A percentile compares a stretch with the other conserved stretches of the same genome.
phyloP scores from a whole-genome alignment of 2,329 filamentous ascomycete species.

The Diaporthe citriasiana region DNA sequence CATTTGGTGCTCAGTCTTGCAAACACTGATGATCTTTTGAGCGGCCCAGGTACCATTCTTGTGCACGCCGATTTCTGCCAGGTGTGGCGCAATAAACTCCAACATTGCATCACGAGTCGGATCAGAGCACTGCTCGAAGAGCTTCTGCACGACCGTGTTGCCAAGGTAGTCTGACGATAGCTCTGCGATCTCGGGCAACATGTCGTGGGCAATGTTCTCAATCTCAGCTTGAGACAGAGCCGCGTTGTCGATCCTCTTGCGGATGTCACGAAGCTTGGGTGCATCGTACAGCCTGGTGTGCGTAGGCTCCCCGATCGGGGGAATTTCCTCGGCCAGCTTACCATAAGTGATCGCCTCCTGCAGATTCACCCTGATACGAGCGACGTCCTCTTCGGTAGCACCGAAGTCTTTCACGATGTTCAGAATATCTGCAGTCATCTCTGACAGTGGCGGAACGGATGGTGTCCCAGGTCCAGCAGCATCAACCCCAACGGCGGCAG shows the following conservation, averaged over 20 bases:
- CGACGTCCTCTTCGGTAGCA: constrained; percentile 82
- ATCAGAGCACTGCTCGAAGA: constrained; percentile 97
- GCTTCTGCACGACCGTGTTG: constrained; percentile 99
- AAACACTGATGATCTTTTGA: constrained; percentile 98
- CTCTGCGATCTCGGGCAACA: constrained; percentile 97
- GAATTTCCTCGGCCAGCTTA: constrained; percentile 84
- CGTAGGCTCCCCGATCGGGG: constrained; percentile 88
- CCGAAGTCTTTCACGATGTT: constrained; percentile 92
- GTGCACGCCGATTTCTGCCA: constrained; percentile 97
- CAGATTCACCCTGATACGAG: constrained; percentile 79
- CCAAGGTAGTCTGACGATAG: constrained; percentile 95
- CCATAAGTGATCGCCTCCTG: constrained; percentile 83
- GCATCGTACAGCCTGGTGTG: constrained; percentile 93
- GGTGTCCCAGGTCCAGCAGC: constrained; percentile 63
- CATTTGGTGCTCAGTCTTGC: constrained; percentile 88
- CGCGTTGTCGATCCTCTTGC: constrained; percentile 97
- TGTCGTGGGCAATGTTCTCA: constrained; percentile 90
- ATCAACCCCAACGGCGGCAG: constrained; percentile 58
- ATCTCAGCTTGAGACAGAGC: constrained; percentile 88
- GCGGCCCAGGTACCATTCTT: constrained; percentile 99
- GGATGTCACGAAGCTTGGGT: constrained; percentile 92
- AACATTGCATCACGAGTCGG: constrained; percentile 93
- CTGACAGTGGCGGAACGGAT: constrained; percentile 78
- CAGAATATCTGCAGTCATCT: constrained; percentile 86
- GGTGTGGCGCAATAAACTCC: constrained; percentile 85